These are phyloP conservation scores for Coemansia sp. DNA, from an alignment of 192 early-diverging fungal genomes.

Conservation along the genomic window DNA sequence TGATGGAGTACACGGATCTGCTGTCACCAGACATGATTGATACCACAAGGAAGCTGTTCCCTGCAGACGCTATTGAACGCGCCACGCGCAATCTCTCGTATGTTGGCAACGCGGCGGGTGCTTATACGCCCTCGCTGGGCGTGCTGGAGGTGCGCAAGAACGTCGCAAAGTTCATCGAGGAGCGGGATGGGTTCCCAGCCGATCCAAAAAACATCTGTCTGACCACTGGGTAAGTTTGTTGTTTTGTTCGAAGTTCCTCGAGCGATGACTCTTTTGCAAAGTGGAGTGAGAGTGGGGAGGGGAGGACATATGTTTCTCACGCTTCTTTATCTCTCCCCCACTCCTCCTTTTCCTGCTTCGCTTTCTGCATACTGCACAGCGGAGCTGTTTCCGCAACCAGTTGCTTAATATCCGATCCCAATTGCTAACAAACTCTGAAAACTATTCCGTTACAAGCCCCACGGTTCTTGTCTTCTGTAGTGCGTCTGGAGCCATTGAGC, in stretches of 20 bases:
- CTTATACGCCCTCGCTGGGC: slow-evolving; percentile 95
- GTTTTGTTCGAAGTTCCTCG: background rate
- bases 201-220: slow-evolving; percentile 85
- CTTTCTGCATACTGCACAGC: too few relatives aligned
- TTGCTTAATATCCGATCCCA: background rate
- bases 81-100: slow-evolving; percentile 69
- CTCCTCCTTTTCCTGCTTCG: too few relatives aligned
- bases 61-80: slow-evolving; percentile 81
- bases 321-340: too few relatives aligned
- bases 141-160: slow-evolving; percentile 78
- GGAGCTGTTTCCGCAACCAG: too few relatives aligned
- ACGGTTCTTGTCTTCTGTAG: slow-evolving; percentile 6
- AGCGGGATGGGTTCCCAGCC: slow-evolving; percentile 89
- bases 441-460: background rate
- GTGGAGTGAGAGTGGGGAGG: too few relatives aligned
- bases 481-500: slow-evolving; percentile 92
- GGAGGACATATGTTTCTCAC: too few relatives aligned
- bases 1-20: slow-evolving; percentile 87
- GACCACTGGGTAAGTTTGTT: slow-evolving; percentile 68
- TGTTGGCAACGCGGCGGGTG: slow-evolving; percentile 76
- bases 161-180: slow-evolving; percentile 88
- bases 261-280: background rate
- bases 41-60: slow-evolving; percentile 69
- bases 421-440: background rate
- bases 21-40: slow-evolving; percentile 62